Base-by-base conservation (phyloP, 768 basidiomycete genomes). In the Termitomyces sp. region DNA sequence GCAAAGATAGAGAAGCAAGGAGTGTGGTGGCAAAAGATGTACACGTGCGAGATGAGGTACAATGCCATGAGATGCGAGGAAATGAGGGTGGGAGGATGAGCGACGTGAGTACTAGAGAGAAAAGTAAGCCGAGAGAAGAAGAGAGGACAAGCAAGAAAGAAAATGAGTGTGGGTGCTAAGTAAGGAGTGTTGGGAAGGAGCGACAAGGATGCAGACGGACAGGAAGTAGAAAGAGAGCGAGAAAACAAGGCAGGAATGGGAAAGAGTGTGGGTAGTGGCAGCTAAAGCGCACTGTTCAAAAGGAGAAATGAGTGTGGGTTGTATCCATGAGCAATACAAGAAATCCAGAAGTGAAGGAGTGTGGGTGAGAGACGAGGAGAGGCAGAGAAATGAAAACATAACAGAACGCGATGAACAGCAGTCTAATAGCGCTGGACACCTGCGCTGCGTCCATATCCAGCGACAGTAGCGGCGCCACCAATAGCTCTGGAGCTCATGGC, bases 391-490 rank as follows among this genome's bases (percentile, higher is more conserved):
- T 3, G 32, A 28, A n/a, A 20, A n/a, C 35, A 42, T 15, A 33
- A 28, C 33, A 55, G 32, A 22, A 6, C 15, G n/a, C 16, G 42
- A 28, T 8, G 22, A 38, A 20, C 40, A 28, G 39, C 33, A 5
- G 12, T 28, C 62, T 58, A 67, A 42, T 57, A 55, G 54, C 58
- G 63, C 20, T 51, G 49, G 18, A 42, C 32, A 7, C n/a, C 59
- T 24, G n/a, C 59, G 44, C 40, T 36, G 35, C 50, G 61, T 36
- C 64, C 64, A 53, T 61, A 48, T 28, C 66, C 62, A 18, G 59
- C 58, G 9, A 67, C 40, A 20, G 66, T 67, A 20, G 62, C 59
- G 9, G 56, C 61, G 53, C 51, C 59, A 16, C 58, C 32, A 13
- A 36, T 38, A 4, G 22, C 18, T 15, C 36, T 52, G 7, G 46